Evolutionary conservation across 1,284 basidiomycete genomes (phyloP).

Genomic region (Ceratobasidium sp.): DNA sequence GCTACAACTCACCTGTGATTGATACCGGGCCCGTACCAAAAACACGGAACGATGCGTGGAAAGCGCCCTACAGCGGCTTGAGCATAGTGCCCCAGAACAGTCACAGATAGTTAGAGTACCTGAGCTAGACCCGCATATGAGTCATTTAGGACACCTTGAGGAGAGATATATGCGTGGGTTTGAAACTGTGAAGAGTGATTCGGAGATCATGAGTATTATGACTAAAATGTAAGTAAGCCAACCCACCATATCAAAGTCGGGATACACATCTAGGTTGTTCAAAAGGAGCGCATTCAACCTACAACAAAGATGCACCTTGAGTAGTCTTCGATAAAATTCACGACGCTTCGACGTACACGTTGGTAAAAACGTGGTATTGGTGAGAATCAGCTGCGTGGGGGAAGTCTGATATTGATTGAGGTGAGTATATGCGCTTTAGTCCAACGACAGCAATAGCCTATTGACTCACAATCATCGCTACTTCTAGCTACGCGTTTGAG

Average conservation of each 20-base stretch:
- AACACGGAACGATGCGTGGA: slow-evolving; percentile 48
- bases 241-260: slow-evolving; percentile 49
- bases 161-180: slow-evolving; percentile 48
- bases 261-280: slow-evolving; percentile 46
- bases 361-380: slow-evolving; percentile 48
- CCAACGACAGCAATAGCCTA: too few relatives aligned
- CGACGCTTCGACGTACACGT: slow-evolving; percentile 20
- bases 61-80: slow-evolving; percentile 35
- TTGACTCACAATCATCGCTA: slow-evolving; percentile 46
- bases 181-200: slow-evolving; percentile 38
- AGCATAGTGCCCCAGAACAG: background rate
- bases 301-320: background rate
- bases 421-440: too few relatives aligned
- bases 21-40: slow-evolving; percentile 48
- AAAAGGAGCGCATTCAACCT: slow-evolving; percentile 42
- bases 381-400: slow-evolving; percentile 48
- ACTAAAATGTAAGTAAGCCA: background rate
- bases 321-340: background rate
- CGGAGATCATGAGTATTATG: too few relatives aligned
- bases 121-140: slow-evolving; percentile 26
- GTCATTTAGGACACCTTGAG: slow-evolving; percentile 1
- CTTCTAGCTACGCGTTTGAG: slow-evolving; percentile 39
- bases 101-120: slow-evolving; percentile 3
- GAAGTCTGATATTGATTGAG: slow-evolving; percentile 34
- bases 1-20: slow-evolving; percentile 38